Evolutionary conservation across 768 basidiomycete genomes (phyloP).

Genomic region (Collybia sordida): DNA sequence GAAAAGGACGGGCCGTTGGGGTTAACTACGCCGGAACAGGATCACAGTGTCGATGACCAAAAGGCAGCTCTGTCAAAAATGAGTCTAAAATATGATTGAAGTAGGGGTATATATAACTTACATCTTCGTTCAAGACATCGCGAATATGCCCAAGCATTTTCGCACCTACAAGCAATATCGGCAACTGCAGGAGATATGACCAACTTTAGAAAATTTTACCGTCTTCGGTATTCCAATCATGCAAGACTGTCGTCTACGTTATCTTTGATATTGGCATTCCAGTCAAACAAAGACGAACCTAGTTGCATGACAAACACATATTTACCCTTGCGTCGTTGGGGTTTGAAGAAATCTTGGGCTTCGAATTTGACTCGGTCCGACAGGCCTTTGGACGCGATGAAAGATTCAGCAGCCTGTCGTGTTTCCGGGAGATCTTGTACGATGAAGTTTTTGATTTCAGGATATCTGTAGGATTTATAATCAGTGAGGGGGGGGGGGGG

Average conservation of each 20-base stretch:
- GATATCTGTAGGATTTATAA: slow-evolving; percentile 24
- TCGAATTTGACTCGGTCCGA: slow-evolving; percentile 32
- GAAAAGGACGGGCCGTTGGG: slow-evolving; percentile 21
- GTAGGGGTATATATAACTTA: slow-evolving; percentile 8
- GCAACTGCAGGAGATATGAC: not conserved
- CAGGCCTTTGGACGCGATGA: slow-evolving; percentile 31
- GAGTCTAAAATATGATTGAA: not conserved
- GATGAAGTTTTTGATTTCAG: slow-evolving; percentile 35
- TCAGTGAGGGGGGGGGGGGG: not conserved
- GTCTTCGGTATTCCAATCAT: slow-evolving; percentile 36
- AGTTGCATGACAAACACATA: slow-evolving; percentile 38
- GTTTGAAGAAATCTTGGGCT: slow-evolving; percentile 37
- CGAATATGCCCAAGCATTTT: slow-evolving; percentile 33
- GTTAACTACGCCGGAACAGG: slow-evolving; percentile 30
- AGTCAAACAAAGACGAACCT: slow-evolving; percentile 18
- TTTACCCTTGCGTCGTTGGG: slow-evolving; percentile 38
- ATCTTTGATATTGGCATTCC: not conserved
- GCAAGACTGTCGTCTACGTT: slow-evolving; percentile 25
- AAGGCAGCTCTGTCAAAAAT: slow-evolving; percentile 27
- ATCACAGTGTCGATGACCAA: slow-evolving; percentile 36
- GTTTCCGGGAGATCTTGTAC: slow-evolving; percentile 38
- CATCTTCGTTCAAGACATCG: slow-evolving; percentile 33
- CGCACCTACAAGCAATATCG: slow-evolving; percentile 19
- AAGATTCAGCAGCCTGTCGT: slow-evolving; percentile 30
- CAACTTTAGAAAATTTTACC: slow-evolving; percentile 12